A percentile compares a stretch with the other conserved stretches of the same genome.
Conservation (phyloP, 495 filamentous ascomycete species). For the Aspergillus conjunctus region DNA sequence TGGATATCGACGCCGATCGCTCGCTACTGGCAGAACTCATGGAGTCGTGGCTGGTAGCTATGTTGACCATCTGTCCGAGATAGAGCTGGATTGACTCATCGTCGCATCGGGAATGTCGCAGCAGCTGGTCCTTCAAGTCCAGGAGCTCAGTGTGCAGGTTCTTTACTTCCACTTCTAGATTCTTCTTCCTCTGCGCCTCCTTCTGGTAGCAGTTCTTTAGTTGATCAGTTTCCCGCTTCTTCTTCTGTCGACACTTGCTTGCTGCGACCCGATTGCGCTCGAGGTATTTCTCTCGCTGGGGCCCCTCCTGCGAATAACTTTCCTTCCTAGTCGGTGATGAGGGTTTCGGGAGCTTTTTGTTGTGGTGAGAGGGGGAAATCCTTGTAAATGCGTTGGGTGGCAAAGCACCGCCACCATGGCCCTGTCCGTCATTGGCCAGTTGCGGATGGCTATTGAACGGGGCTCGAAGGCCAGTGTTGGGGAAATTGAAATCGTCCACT, state of each 20-base stretch:
- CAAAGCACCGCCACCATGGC: too few relatives aligned
- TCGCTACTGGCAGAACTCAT: not conserved
- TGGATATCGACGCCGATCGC: constrained; percentile 17
- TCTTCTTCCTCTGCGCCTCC: constrained; percentile 25
- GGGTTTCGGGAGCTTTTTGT: too few relatives aligned
- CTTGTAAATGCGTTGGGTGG: too few relatives aligned
- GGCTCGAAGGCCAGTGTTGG: too few relatives aligned
- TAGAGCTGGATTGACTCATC: constrained; percentile 57
- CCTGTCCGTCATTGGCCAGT: too few relatives aligned
- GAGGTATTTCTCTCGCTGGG: constrained; percentile 56
- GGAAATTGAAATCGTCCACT: too few relatives aligned
- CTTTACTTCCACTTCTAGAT: constrained; percentile 17
- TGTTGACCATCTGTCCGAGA: constrained; percentile 50
- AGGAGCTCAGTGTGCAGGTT: constrained; percentile 44
- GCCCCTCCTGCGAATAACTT: too few relatives aligned
- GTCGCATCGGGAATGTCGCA: constrained; percentile 62
- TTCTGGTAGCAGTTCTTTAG: constrained; percentile 53
- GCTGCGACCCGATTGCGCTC: constrained; percentile 84
- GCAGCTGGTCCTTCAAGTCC: constrained; percentile 59
- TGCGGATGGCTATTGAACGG: too few relatives aligned
- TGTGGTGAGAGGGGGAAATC: too few relatives aligned
- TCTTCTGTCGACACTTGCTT: constrained; percentile 85
- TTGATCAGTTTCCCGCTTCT: constrained; percentile 71
- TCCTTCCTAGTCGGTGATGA: too few relatives aligned
- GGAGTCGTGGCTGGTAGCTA: constrained; percentile 36